Evolutionary conservation across 495 filamentous ascomycete genomes (phyloP).

Genomic region (Penicillium silybi): DNA sequence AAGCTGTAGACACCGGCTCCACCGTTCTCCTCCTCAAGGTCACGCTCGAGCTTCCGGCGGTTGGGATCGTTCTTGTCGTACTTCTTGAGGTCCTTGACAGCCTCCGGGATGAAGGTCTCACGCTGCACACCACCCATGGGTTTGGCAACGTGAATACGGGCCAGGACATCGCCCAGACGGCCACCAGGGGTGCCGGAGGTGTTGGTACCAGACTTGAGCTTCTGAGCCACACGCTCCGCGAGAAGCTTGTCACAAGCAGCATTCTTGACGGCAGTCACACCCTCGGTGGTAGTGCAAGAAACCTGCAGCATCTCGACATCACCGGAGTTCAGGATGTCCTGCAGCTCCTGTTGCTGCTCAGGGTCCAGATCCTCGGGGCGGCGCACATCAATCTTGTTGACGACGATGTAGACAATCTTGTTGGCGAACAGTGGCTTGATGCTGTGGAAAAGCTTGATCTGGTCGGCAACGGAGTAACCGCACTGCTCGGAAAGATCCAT

Average conservation of each 20-base stretch:
- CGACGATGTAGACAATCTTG: constrained; percentile 91
- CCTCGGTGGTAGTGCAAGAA: constrained; percentile 93
- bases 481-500: constrained; percentile 98
- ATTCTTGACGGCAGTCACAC: constrained; percentile 91
- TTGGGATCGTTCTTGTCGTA: constrained; percentile 86
- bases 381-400: constrained; percentile 97
- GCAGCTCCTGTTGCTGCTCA: constrained; percentile 71
- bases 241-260: constrained; percentile 89
- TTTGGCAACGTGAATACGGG: constrained; percentile 91
- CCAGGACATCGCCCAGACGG: constrained; percentile 80
- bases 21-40: constrained; percentile 88
- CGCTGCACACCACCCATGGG: constrained; percentile 71
- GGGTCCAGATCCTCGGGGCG: constrained; percentile 82
- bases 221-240: constrained; percentile 88
- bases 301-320: constrained; percentile 88
- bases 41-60: constrained; percentile 71
- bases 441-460: constrained; percentile 88
- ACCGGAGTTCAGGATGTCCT: constrained; percentile 73
- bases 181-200: constrained; percentile 68
- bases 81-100: constrained; percentile 71
- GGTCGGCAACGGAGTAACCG: constrained; percentile 86
- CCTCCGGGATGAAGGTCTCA: constrained; percentile 87
- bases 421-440: constrained; percentile 97
- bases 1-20: constrained; percentile 95
- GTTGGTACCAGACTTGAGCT: constrained; percentile 82